Percentiles rank a stretch among this genome's conserved stretches.
Conservation (phyloP, 140 eudicot genomes). For the Bidens hawaiensis region DNA sequence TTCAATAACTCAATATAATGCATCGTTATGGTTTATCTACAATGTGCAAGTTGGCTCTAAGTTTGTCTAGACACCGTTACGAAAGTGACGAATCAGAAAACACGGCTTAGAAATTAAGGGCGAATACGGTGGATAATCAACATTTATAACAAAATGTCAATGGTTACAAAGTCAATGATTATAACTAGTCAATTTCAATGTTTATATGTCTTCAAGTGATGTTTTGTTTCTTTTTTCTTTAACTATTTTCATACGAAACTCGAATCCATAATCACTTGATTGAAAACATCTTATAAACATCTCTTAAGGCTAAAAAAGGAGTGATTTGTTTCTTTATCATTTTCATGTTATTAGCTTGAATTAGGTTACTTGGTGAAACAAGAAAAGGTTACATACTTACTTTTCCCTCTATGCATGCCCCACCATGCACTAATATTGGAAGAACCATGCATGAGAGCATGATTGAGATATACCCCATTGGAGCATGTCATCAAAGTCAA, state of each 20-base stretch:
- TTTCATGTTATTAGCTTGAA: constrained; percentile 17
- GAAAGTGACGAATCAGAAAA: constrained; percentile 24
- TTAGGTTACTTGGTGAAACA: constrained; percentile 12
- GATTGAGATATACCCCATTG: constrained; percentile 19
- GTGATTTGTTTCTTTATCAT: not conserved
- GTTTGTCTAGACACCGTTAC: constrained; percentile 8
- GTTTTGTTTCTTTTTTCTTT: not conserved
- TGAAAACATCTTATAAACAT: not conserved
- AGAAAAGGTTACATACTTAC: constrained; percentile 15
- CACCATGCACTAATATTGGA: constrained; percentile 11
- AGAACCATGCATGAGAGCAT: constrained; percentile 17
- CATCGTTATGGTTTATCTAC: not conserved
- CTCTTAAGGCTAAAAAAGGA: not conserved
- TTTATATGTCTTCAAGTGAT: not conserved
- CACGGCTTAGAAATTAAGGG: not conserved
- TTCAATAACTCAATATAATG: constrained; percentile 6
- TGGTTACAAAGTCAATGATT: not conserved
- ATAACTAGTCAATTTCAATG: constrained; percentile 2
- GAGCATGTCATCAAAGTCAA: constrained; percentile 30
- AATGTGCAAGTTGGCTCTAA: constrained; percentile 17
- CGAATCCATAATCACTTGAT: not conserved
- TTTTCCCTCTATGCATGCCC: constrained; percentile 13
- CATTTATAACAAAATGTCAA: constrained; percentile 5
- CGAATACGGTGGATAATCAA: not conserved
- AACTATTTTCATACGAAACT: not conserved